Evolutionary conservation across 106 monocot genomes (phyloP).

Genomic region (Posidonia australis): DNA sequence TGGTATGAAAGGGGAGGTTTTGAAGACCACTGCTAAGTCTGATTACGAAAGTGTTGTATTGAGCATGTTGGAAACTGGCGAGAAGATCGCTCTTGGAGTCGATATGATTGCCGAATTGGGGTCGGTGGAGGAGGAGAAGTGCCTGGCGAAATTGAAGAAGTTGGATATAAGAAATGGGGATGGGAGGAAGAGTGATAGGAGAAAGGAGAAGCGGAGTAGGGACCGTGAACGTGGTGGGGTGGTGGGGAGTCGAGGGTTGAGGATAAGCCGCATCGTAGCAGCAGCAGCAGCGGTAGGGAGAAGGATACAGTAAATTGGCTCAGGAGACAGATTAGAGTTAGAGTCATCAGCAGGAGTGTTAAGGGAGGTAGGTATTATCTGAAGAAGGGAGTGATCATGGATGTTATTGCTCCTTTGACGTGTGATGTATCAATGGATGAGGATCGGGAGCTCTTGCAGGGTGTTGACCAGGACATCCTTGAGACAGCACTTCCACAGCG

Average conservation of each 20-base stretch:
- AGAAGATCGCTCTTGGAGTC: conserved; percentile 21
- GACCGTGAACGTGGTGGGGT: background rate
- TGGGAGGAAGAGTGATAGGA: conserved; percentile 5
- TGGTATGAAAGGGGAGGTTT: conserved; percentile 26
- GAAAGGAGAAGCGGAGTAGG: conserved; percentile 12
- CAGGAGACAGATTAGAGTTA: conserved; percentile 82
- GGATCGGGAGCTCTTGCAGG: conserved; percentile 53
- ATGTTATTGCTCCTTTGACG: conserved; percentile 68
- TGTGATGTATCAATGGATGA: conserved; percentile 88
- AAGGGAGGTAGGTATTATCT: conserved; percentile 55
- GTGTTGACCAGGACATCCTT: conserved; percentile 72
- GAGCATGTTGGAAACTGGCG: conserved; percentile 14
- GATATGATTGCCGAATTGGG: conserved; percentile 23
- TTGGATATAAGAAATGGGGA: background rate
- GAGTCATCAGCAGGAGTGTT: conserved; percentile 64
- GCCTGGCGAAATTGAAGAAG: conserved; percentile 25
- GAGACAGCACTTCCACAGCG: conserved; percentile 78
- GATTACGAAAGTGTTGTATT: conserved; percentile 7
- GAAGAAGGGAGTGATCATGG: conserved; percentile 81
- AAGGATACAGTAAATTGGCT: conserved; percentile 43
- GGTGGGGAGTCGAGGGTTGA: background rate
- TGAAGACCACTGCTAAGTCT: background rate
- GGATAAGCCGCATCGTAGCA: background rate
- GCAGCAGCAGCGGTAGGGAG: background rate
- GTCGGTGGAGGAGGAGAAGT: conserved; percentile 30